Percentiles rank a stretch among this genome's conserved stretches.
phyloP scores from a whole-genome alignment of 169 alveolate species.

The Miamiensis avidus region DNA sequence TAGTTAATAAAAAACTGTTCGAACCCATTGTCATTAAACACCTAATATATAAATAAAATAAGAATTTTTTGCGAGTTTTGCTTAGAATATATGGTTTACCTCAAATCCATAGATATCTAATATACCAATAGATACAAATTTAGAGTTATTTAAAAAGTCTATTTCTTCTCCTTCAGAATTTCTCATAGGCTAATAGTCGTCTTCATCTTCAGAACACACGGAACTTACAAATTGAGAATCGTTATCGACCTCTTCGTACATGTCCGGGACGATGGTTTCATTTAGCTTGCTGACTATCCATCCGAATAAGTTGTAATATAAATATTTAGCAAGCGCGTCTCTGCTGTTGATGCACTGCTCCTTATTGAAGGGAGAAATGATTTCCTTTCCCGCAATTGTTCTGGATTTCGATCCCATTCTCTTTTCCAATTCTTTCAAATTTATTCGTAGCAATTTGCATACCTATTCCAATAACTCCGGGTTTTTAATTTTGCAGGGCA shows the following conservation, averaged over 20 bases:
- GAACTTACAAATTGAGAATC: neutral
- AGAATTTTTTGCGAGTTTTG: too few species aligned
- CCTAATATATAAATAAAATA: neutral
- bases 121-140: conserved; percentile 87
- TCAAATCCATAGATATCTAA: conserved; percentile 99
- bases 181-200: neutral
- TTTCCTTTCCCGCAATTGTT: conserved; percentile 47
- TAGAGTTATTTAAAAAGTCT: conserved; percentile 28
- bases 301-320: conserved; percentile 58
- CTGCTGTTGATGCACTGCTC: conserved; percentile 42
- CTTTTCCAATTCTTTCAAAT: conserved; percentile 58
- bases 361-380: conserved; percentile 35
- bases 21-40: conserved; percentile 39
- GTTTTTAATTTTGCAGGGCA: conserved; percentile 54
- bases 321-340: conserved; percentile 62
- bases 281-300: conserved; percentile 58
- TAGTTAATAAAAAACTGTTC: conserved; percentile 40
- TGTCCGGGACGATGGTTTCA: conserved; percentile 56
- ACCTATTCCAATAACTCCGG: conserved; percentile 38
- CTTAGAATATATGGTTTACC: conserved; percentile 29
- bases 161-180: neutral
- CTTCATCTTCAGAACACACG: neutral
- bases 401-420: conserved; percentile 57
- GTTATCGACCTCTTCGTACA: conserved; percentile 23
- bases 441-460: conserved; percentile 56